These are phyloP conservation scores for Nemophila menziesii DNA, from an alignment of 257 asterid species.

Conservation along the genomic window DNA sequence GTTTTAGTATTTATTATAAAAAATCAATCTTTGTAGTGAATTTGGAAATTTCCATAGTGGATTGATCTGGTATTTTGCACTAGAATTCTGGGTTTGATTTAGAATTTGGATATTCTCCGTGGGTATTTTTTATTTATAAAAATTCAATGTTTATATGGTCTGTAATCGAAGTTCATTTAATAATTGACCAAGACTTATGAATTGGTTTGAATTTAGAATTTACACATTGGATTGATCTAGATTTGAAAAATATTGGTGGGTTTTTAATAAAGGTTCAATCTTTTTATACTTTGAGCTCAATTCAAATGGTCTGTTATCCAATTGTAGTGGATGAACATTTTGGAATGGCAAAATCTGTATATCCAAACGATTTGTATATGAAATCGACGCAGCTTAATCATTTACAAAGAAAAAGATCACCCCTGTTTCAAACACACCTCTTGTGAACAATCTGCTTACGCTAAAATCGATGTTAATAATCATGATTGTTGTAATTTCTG, in stretches of 20 bases:
- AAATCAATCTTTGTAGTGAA: too few relatives aligned
- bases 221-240: too few relatives aligned
- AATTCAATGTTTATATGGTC: too few relatives aligned
- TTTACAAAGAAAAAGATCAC: slow-evolving; percentile 28
- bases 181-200: too few relatives aligned
- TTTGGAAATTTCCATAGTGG: slow-evolving; percentile 13
- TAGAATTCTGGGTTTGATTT: slow-evolving; percentile 19
- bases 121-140: too few relatives aligned
- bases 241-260: too few relatives aligned
- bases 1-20: too few relatives aligned
- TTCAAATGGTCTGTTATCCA: slow-evolving; percentile 77
- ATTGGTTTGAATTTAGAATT: too few relatives aligned
- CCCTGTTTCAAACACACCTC: too few relatives aligned
- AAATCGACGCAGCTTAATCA: slow-evolving; percentile 57
- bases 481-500: slow-evolving; percentile 60
- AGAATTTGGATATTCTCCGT: slow-evolving; percentile 14
- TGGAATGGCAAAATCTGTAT: slow-evolving; percentile 57
- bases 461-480: slow-evolving; percentile 61
- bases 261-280: slow-evolving; percentile 26
- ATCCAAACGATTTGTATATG: slow-evolving; percentile 31
- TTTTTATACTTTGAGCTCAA: slow-evolving; percentile 16
- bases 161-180: too few relatives aligned
- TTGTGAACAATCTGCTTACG: slow-evolving; percentile 62
- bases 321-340: slow-evolving; percentile 49
- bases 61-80: slow-evolving; percentile 17